Evolutionary conservation across 345 rosid species (phyloP).

Genomic region (Citrus unshiu): DNA sequence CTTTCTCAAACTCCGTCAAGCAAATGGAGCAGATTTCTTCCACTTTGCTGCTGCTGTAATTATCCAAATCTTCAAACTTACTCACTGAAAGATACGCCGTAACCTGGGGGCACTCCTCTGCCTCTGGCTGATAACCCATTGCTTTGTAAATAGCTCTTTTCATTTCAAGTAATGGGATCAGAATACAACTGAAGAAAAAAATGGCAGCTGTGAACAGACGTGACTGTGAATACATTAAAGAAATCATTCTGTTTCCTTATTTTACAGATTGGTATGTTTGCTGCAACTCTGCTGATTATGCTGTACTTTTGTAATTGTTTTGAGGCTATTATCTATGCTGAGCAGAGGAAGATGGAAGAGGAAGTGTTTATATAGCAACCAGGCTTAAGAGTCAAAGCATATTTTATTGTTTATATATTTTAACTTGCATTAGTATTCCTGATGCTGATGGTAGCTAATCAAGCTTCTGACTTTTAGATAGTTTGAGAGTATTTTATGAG

Average conservation of each 20-base stretch:
- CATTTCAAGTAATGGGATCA: conserved; percentile 43
- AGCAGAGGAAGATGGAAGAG: neutral
- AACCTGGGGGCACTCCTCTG: neutral
- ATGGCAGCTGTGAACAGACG: conserved; percentile 42
- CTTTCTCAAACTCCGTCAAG: conserved; percentile 45
- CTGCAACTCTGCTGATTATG: neutral
- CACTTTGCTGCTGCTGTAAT: neutral
- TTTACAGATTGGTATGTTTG: too few relatives aligned
- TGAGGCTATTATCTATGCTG: too few relatives aligned
- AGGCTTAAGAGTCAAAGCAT: conserved; percentile 1
- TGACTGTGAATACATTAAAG: conserved; percentile 38
- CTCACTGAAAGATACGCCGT: conserved; percentile 24
- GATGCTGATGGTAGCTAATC: neutral
- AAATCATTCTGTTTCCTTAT: conserved; percentile 34
- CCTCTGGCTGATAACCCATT: conserved; percentile 3
- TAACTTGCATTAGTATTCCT: neutral
- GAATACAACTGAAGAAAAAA: conserved; percentile 50
- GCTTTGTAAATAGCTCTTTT: conserved; percentile 18
- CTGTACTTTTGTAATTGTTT: too few relatives aligned
- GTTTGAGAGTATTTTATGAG: neutral
- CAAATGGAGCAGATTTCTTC: conserved; percentile 60
- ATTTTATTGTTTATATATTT: neutral
- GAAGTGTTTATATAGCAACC: neutral
- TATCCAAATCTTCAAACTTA: conserved; percentile 33
- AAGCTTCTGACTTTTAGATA: conserved; percentile 14